Conservation (phyloP, 2,329 filamentous ascomycete species). For the Hymenoscyphus fructigenus region DNA sequence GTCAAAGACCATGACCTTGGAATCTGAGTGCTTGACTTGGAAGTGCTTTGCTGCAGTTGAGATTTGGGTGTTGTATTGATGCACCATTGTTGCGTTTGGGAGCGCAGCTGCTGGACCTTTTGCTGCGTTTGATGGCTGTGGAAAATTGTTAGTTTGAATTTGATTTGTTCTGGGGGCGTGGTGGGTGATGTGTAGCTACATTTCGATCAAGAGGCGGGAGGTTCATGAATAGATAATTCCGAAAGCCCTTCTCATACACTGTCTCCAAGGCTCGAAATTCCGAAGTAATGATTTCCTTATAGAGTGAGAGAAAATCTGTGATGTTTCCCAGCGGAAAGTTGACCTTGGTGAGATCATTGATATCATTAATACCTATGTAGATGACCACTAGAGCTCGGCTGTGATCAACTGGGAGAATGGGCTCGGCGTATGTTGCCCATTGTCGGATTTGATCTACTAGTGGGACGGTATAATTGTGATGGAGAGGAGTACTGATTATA, state of each 20-base stretch:
- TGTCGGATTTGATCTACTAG: constrained; percentile 51
- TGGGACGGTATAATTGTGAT: constrained; percentile 50
- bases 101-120: constrained; percentile 33
- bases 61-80: constrained; percentile 45
- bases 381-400: constrained; percentile 46
- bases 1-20: constrained; percentile 45
- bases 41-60: constrained; percentile 19
- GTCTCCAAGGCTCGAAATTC: constrained; percentile 44
- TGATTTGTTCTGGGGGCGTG: no score
- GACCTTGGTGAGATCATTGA: constrained; percentile 48
- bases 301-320: constrained; percentile 45
- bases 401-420: constrained; percentile 32
- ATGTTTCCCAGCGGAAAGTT: constrained; percentile 38
- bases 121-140: constrained; percentile 31
- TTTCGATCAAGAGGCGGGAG: constrained; percentile 51
- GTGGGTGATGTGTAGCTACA: no score
- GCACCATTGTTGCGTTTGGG: constrained; percentile 48
- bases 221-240: constrained; percentile 50
- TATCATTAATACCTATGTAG: constrained; percentile 59
- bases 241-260: constrained; percentile 45
- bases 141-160: constrained; percentile 19
- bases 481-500: constrained; percentile 43
- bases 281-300: constrained; percentile 42
- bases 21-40: constrained; percentile 31
- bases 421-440: constrained; percentile 44